Conservation (phyloP, 2,329 filamentous ascomycete genomes). For the Xylogone sp. region DNA sequence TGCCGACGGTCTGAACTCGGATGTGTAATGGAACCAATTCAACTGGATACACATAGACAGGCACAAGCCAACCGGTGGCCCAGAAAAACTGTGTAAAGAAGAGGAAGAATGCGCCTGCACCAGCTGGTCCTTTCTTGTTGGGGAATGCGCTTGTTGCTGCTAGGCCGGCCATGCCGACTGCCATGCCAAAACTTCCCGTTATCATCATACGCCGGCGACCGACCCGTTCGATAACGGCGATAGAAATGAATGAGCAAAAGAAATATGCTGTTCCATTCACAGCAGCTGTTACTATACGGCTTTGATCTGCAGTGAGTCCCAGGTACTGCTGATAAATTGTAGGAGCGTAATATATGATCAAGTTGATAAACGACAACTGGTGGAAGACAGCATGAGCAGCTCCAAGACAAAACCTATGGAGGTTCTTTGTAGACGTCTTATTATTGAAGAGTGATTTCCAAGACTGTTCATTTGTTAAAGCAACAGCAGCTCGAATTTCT, state of each 20-base stretch:
- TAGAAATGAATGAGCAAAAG: slow-evolving; percentile 28
- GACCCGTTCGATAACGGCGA: slow-evolving; percentile 43
- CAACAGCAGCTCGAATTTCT: slow-evolving; percentile 53
- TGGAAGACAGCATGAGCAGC: slow-evolving; percentile 34
- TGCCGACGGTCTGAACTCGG: slow-evolving; percentile 33
- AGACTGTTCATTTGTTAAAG: background rate
- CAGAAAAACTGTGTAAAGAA: slow-evolving; percentile 59
- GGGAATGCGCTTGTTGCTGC: slow-evolving; percentile 1
- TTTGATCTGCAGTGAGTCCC: slow-evolving; percentile 34
- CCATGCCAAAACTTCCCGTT: slow-evolving; percentile 35
- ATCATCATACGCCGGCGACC: slow-evolving; percentile 68
- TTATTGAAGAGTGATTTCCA: background rate
- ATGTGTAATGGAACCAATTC: slow-evolving; percentile 54
- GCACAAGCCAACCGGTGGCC: slow-evolving; percentile 51
- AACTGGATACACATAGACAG: slow-evolving; percentile 55
- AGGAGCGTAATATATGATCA: slow-evolving; percentile 35
- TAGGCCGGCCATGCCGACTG: slow-evolving; percentile 33
- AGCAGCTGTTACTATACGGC: slow-evolving; percentile 28
- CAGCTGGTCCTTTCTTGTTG: slow-evolving; percentile 15
- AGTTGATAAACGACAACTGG: slow-evolving; percentile 36
- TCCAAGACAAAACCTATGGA: background rate
- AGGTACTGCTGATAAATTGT: slow-evolving; percentile 42
- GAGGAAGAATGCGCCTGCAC: slow-evolving; percentile 41
- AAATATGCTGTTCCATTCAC: slow-evolving; percentile 43
- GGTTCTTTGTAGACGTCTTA: background rate